phyloP scores from a whole-genome alignment of 2,329 filamentous ascomycete genomes.

The Cladosporium sp. region DNA sequence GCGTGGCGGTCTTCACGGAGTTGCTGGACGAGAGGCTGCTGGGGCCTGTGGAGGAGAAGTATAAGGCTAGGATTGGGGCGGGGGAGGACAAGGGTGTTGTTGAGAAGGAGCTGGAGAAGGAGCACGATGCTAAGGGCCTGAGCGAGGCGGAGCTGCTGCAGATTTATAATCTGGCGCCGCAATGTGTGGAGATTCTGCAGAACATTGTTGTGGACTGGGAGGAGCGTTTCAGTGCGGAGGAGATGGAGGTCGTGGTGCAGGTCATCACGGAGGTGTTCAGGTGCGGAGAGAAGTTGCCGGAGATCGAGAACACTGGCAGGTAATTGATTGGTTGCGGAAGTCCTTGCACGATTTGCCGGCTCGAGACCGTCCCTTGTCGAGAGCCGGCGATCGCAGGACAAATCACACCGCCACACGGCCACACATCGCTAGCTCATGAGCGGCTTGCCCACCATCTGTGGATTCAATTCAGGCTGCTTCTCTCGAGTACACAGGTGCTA shows the following conservation, averaged over 20 bases:
- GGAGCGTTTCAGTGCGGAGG: conserved; percentile 27
- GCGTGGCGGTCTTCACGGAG: conserved; percentile 17
- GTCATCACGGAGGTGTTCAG: conserved; percentile 21
- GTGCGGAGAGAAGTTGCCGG: conserved; percentile 12
- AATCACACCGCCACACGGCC: too few species aligned
- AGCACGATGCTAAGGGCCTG: conserved; percentile 28
- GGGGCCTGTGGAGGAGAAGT: conserved; percentile 22
- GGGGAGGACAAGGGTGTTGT: conserved; percentile 20
- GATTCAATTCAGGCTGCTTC: too few species aligned
- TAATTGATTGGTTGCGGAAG: too few species aligned
- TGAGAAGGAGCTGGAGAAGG: conserved; percentile 18
- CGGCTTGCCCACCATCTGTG: too few species aligned
- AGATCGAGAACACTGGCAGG: neutral
- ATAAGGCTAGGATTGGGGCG: conserved; percentile 16
- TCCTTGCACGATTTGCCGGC: too few species aligned
- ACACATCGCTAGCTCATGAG: too few species aligned
- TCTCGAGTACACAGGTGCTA: too few species aligned
- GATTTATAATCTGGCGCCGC: conserved; percentile 30
- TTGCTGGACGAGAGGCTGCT: conserved; percentile 23
- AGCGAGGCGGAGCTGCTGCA: conserved; percentile 31
- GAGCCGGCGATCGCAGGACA: too few species aligned
- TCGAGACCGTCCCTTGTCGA: too few species aligned
- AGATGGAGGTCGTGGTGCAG: conserved; percentile 28
- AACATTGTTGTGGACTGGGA: conserved; percentile 32
- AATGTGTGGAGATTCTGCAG: conserved; percentile 27